Conservation (phyloP, 1,284 basidiomycete species). For the Marasmius oreades region DNA sequence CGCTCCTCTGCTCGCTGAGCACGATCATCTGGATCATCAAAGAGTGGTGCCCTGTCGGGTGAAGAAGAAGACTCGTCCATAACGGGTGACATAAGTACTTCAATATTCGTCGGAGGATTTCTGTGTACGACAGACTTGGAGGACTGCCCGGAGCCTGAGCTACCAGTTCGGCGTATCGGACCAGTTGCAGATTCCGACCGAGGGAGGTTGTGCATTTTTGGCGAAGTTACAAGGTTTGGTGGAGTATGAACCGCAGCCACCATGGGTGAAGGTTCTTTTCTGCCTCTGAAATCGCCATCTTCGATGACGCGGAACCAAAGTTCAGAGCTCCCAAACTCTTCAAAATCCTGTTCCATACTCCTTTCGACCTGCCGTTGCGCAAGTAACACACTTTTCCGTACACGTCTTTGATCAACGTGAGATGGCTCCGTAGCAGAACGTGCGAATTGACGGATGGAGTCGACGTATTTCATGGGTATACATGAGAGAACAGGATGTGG, state of each 20-base stretch:
- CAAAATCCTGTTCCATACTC: constrained; percentile 90
- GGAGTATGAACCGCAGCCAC: constrained; percentile 17
- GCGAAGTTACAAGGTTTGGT: constrained; percentile 18
- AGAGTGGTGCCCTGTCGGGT: constrained; percentile 72
- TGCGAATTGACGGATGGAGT: constrained; percentile 68
- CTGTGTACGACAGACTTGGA: constrained; percentile 21
- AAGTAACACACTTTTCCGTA: constrained; percentile 75
- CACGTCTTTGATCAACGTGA: constrained; percentile 51
- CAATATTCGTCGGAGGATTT: constrained; percentile 53
- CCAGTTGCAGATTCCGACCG: constrained; percentile 40
- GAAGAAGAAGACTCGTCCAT: constrained; percentile 43
- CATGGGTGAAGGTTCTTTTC: constrained; percentile 54
- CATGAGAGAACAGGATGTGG: constrained; percentile 58
- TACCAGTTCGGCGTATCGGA: constrained; percentile 32
- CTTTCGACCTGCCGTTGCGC: constrained; percentile 84
- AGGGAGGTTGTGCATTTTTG: constrained; percentile 16
- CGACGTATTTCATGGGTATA: constrained; percentile 68
- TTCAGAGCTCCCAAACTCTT: constrained; percentile 82
- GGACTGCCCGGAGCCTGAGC: constrained; percentile 33
- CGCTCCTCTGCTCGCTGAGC: constrained; percentile 64
- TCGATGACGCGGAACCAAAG: constrained; percentile 87
- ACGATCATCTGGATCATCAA: constrained; percentile 70
- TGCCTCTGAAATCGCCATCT: constrained; percentile 60
- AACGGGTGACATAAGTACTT: constrained; percentile 74
- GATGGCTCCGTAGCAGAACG: constrained; percentile 42